Base-by-base conservation (phyloP, 441 rosid genomes). In the Capsella rubella region DNA sequence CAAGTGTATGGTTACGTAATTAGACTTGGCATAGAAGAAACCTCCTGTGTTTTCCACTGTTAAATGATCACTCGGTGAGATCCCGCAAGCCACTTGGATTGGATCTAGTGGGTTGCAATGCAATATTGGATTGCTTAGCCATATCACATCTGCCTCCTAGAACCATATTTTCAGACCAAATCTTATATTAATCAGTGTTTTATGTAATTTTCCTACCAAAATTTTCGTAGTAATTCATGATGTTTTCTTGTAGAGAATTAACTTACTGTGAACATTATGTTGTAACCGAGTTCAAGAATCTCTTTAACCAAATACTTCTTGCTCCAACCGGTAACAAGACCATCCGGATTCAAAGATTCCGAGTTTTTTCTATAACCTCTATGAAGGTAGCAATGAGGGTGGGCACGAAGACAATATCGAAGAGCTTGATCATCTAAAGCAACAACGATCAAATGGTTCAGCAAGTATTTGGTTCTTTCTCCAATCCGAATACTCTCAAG, bases 111-210 rank as follows among this genome's bases (percentile, higher is more conserved):
- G 15, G 16, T 60, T 5, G 2, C 83, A 55, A 2, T 51, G 66
- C 34, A 21, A 16, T 43, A 83, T 21, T 37, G 88, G 95, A 72
- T 86, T 85, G 76, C 21, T 67, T 60, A 75, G 31, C 73, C 78
- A 75, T 84, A 82, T 77, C 21, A 78, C 84, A 58, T 86, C 86
- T 45, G 78, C 84, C 42, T 85, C 86, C 90, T 83, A 79, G 66
- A 77, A 8, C 29, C 57, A 74, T 50, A 55, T 70, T 21, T 21
- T 39, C 31, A 58, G 4, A 55, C 6, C 4, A 5, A 10, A 51
- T 51, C 9, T 8, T 8, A 25, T 52, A 39, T 39, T 9, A 25
- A 25, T 25, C 7, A 3, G 37, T 3, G 32, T 25, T 51, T 45
- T 21, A 21, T 21, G 25, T 21, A 21, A 21, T 21, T 21, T 21